Base-by-base conservation (phyloP, 2,329 filamentous ascomycete species). In the Lasiodiplodia citricola region DNA sequence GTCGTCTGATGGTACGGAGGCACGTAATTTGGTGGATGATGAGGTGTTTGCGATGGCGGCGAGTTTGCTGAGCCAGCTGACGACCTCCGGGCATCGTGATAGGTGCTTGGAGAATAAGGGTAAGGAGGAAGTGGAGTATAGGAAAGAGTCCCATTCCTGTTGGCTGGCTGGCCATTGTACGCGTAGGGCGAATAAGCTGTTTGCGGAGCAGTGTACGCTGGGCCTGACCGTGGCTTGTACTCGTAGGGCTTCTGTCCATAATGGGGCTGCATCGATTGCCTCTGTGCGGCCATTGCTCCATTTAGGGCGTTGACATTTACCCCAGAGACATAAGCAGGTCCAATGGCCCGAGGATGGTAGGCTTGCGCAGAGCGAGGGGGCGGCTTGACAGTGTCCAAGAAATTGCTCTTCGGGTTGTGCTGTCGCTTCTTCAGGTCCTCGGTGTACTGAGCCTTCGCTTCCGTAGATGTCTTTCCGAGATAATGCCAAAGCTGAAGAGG, bases 401-500 rank as follows among this genome's bases (percentile, higher is more conserved):
- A 94, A 76, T 91, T 92, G 72, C 89, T 90, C 80, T 87, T 90
- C 2, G 85, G 82, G 70, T 93, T 92, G 78, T 93, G 86, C 56
- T 83, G 82, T n/a, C 80, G 85, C 69, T 83, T 84, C 69, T 80
- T 82, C 54, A 87, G 88, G 80, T 97, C 90, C 74, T 96, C 92
- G 4, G 94, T 97, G 80, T 96, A 99, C 78, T 96, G 93, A 31
- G 94, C 91, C 79, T 91, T 94, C 66, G 93, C 92, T 76, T 98
- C 95, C 7, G 95, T 97, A 25, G 95, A 98, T 23, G 87, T 88
- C 77, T 89, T 89, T 38, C 93, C 93, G 70, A 99, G 86, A 78
- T 97, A 98, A 81, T 93, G 88, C 93, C 94, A 98, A 21, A 97
- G 79, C 76, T 92, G 90, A 70, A 95, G 87, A 18, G 90, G 85